Conservation (phyloP, 805 yeast species). For the Yamadazyma takamatsuzukensis region DNA sequence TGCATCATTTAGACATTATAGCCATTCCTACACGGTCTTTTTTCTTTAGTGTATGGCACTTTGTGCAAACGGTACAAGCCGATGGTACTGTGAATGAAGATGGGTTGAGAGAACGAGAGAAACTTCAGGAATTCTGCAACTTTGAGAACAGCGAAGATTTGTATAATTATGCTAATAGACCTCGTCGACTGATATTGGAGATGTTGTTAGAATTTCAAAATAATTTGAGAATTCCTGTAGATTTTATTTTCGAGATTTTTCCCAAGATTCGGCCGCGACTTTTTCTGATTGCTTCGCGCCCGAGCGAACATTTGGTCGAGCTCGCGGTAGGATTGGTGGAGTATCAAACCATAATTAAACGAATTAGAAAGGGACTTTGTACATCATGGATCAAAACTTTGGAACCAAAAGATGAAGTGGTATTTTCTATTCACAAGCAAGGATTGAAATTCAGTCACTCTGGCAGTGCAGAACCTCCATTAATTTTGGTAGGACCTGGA, state of each 20-base stretch:
- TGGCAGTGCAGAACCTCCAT: conserved; percentile 29
- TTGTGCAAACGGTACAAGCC: too few species aligned
- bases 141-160: conserved; percentile 76
- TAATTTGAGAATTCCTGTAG: conserved; percentile 66
- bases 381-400: conserved; percentile 67
- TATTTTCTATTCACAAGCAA: conserved; percentile 50
- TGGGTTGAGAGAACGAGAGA: conserved; percentile 71
- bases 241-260: conserved; percentile 69
- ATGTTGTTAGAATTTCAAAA: conserved; percentile 78
- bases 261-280: conserved; percentile 78
- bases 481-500: conserved; percentile 84
- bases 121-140: conserved; percentile 68
- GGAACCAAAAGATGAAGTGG: conserved; percentile 43
- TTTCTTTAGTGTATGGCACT: conserved; percentile 70
- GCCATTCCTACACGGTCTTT: conserved; percentile 84
- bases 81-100: conserved; percentile 42
- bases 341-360: conserved; percentile 75
- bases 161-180: conserved; percentile 89
- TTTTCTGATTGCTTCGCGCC: conserved; percentile 77
- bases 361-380: conserved; percentile 77
- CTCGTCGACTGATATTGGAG: conserved; percentile 83
- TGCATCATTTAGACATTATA: conserved; percentile 77
- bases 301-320: conserved; percentile 45
- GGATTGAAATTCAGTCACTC: conserved; percentile 29
- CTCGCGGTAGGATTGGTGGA: conserved; percentile 81